Conservation (phyloP, 148 eudicot species). For the Polygonum aviculare region DNA sequence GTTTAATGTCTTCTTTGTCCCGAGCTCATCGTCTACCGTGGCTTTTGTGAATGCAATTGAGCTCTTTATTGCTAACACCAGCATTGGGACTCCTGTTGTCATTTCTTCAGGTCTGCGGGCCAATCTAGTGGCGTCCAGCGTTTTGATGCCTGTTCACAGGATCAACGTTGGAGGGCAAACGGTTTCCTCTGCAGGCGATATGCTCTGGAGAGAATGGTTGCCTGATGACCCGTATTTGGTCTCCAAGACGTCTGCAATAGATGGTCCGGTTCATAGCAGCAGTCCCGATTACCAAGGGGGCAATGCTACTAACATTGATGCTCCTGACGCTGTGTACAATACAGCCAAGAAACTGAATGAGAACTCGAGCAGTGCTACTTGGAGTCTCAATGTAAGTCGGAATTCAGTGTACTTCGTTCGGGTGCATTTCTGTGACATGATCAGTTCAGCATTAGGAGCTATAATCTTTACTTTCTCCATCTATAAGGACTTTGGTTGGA, state of each 20-base stretch:
- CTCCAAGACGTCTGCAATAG: constrained; percentile 10
- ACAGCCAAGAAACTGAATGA: constrained; percentile 26
- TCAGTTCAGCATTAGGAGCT: constrained; percentile 31
- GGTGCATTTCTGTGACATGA: constrained; percentile 52
- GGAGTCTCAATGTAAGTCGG: constrained; percentile 41
- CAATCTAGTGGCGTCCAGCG: background rate
- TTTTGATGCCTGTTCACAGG: constrained; percentile 7
- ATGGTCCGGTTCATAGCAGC: constrained; percentile 4
- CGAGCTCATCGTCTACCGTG: constrained; percentile 5
- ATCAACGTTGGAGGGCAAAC: constrained; percentile 22
- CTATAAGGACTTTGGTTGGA: constrained; percentile 28
- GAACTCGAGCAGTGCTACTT: constrained; percentile 19
- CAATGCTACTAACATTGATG: constrained; percentile 14
- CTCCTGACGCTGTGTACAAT: constrained; percentile 22
- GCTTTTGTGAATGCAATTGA: constrained; percentile 55
- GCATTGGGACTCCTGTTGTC: background rate
- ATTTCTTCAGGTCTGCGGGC: background rate
- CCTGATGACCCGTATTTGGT: constrained; percentile 19
- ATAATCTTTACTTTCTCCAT: constrained; percentile 48
- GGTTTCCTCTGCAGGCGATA: constrained; percentile 18
- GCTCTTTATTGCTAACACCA: constrained; percentile 17
- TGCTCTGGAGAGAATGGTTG: constrained; percentile 22
- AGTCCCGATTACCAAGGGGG: constrained; percentile 13
- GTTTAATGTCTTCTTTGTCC: constrained; percentile 26
- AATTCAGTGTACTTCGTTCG: constrained; percentile 32